Evolutionary conservation across 2,329 filamentous ascomycete species (phyloP).

Genomic region (Penicillium verrucosum): DNA sequence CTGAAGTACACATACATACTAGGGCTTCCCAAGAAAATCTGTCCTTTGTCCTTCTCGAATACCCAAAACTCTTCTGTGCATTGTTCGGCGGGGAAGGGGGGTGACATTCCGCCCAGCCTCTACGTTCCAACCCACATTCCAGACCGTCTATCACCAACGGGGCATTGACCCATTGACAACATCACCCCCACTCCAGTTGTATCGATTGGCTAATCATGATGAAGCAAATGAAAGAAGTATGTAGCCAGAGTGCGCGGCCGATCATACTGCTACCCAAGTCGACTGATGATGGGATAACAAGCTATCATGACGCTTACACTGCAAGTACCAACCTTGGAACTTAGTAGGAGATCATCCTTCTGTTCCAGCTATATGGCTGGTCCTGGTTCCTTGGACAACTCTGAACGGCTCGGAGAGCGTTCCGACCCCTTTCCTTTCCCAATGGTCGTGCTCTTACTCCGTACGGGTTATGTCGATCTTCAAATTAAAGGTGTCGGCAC

Average conservation of each 20-base stretch:
- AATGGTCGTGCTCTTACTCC: background rate
- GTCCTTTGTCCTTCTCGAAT: constrained; percentile 25
- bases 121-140: constrained; percentile 30
- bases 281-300: constrained; percentile 17
- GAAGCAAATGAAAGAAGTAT: background rate
- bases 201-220: constrained; percentile 13
- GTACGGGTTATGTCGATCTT: constrained; percentile 3
- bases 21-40: background rate
- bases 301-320: constrained; percentile 39
- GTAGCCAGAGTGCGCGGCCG: constrained; percentile 5
- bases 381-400: constrained; percentile 10
- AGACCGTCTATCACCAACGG: constrained; percentile 15
- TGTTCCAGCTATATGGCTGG: background rate
- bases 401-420: constrained; percentile 11
- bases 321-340: constrained; percentile 1
- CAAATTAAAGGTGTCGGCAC: constrained; percentile 18
- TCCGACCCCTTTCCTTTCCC: constrained; percentile 13
- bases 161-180: constrained; percentile 14
- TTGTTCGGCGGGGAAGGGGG: constrained; percentile 25
- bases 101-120: constrained; percentile 33
- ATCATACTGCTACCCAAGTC: constrained; percentile 16
- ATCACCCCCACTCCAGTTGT: constrained; percentile 13
- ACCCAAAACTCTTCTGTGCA: constrained; percentile 26
- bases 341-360: background rate
- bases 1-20: background rate